These are phyloP conservation scores for Mycena albidolilacea DNA, from an alignment of 768 basidiomycete genomes.

Conservation along the genomic window DNA sequence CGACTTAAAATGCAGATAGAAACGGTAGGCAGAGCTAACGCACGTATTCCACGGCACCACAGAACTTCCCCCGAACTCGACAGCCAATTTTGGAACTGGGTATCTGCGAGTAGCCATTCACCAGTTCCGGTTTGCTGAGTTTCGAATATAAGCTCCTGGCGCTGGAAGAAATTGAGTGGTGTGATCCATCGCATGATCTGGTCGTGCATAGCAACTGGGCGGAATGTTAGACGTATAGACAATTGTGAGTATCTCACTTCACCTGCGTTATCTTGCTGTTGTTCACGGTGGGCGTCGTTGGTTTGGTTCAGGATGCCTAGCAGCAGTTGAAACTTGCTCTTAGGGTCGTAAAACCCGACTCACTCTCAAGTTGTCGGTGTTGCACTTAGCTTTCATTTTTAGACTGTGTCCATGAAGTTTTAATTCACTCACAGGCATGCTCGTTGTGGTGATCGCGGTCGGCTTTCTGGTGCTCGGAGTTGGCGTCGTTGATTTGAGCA, in stretches of 20 bases:
- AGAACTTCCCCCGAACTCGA: neutral
- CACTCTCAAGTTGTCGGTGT: too few species aligned
- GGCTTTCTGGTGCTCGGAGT: too few species aligned
- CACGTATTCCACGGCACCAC: neutral
- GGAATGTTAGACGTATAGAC: neutral
- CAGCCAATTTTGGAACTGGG: neutral
- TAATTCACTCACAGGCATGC: too few species aligned
- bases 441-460: too few species aligned
- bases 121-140: neutral
- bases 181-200: neutral
- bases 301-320: too few species aligned
- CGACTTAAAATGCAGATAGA: neutral
- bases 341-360: too few species aligned
- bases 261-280: neutral
- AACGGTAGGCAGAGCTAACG: neutral
- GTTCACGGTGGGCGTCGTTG: neutral
- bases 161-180: neutral
- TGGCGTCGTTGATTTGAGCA: too few species aligned
- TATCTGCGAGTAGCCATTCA: neutral
- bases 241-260: neutral
- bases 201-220: neutral
- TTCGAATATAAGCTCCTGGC: neutral
- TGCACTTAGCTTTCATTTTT: too few species aligned
- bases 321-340: too few species aligned
- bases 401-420: too few species aligned